Base-by-base conservation (phyloP, 2,329 filamentous ascomycete species). In the Xylaria sp. region DNA sequence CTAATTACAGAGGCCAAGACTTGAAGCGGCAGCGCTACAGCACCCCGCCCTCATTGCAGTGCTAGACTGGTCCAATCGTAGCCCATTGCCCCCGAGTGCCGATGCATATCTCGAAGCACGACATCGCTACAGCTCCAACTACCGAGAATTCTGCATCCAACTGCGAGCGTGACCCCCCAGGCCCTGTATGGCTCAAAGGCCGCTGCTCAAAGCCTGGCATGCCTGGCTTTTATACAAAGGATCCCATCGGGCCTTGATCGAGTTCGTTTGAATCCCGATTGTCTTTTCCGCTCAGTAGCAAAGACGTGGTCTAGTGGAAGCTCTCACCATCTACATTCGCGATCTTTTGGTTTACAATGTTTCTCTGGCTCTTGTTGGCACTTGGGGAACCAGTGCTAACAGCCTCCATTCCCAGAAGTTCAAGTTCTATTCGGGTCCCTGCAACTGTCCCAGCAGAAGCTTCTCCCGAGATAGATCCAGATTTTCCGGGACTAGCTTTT, bases 401-500 rank as follows among this genome's bases (percentile, higher is more conserved):
- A 36, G 71, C 69, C 7, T 57, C 34, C 24, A 42, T 73, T 53
- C 62, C 72, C 30, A 74, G 71, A 27, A 42, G 61, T n/a, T 66
- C 66, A 50, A 63, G 62, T 19, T 65, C 68, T n/a, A 47, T 77
- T 24, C 50, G 70, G 6, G 45, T 76, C 3, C 69, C 75, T 2
- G 55, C 61, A 9, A 48, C 14, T 4, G 61, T 67, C 19, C 71
- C 72, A 3, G 27, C 51, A 12, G 70, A 70, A 48, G 63, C 67
- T 6, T 77, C 76, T 1, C 64, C 51, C n/a, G 57, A 64, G 34
- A 71, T 78, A 60, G 68, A 74, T 55, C 59, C 72, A 5, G 73
- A 75, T 63, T 80, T 79, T 65, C 73, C 72, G 42, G 77, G 77
- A 2, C 72, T 79, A 39, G 77, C 76, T 2, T 79, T 80, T 51